Evolutionary conservation across 192 early-diverging fungal species (phyloP), one percentile per base, ranked within the genome.

Genomic region (Podila horticola): DNA sequence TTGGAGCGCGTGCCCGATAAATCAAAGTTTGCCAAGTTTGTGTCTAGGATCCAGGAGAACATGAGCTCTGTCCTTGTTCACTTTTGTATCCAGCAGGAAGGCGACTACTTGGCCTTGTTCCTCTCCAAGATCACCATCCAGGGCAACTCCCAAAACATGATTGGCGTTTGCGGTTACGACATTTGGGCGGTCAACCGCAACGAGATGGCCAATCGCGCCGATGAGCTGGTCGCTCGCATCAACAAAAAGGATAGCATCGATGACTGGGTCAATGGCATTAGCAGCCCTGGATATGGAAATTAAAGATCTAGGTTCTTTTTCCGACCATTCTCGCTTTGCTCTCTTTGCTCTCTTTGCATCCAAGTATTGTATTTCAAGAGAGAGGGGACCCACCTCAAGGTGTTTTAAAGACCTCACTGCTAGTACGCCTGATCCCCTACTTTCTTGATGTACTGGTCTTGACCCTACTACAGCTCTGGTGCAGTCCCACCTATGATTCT

Each of bases 91-190:
- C 60, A 62, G 28, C 60, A 62, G 31, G 60, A 62, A 0, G 60
- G 60, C 31, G 19, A 62, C 31, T 62, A 62, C 60, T n/a, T 62
- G 60, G 60, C 60, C 26, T 62, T 62, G 60, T 62, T 36, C 60
- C 60, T 62, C 10, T 26, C 60, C 60, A 62, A 62, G 60, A 26
- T 6, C 19, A 62, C 60, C 3, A 26, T 62, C 60, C 2, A 6
- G 5, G 31, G 60, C 30, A 62, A 62, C 60, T 62, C 12, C 0
- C 60, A 62, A 26, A 34, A 20, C 31, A 62, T 62, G 60, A 34
- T 62, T 33, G 60, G 60, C 19, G 60, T 62, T 34, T 62, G 60
- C 60, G 60, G 15, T 5, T 62, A 62, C 60, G 60, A 62, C 26
- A 62, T 62, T 36, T 62, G 31, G 31, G 60, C 4, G 29, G 60